These are phyloP conservation scores for Meredithiella fracta DNA, from an alignment of 2,329 filamentous ascomycete genomes.

Conservation along the genomic window DNA sequence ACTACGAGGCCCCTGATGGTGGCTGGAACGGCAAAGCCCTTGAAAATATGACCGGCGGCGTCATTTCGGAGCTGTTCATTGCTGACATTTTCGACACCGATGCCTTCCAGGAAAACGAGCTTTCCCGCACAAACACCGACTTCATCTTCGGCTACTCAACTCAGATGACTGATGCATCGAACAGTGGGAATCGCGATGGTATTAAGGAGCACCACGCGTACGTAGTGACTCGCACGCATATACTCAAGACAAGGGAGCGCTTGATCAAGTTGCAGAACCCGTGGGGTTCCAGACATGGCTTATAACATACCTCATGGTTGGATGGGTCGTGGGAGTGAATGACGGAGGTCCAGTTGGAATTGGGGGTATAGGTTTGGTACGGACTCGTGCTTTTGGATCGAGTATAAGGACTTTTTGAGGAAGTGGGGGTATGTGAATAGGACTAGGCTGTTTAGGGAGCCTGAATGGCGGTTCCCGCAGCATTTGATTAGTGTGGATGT, in stretches of 20 bases:
- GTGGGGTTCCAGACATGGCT: slow-evolving; percentile 35
- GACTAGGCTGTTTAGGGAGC: slow-evolving; percentile 42
- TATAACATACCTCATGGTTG: slow-evolving; percentile 44
- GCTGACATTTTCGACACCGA: slow-evolving; percentile 49
- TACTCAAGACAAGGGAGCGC: slow-evolving; percentile 32
- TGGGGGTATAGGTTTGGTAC: slow-evolving; percentile 41
- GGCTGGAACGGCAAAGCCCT: slow-evolving; percentile 50
- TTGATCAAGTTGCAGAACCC: slow-evolving; percentile 44
- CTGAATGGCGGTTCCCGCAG: slow-evolving; percentile 40
- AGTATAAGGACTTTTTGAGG: slow-evolving; percentile 43
- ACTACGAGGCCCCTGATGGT: slow-evolving; percentile 54
- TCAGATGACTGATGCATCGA: slow-evolving; percentile 25
- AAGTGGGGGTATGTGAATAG: slow-evolving; percentile 47
- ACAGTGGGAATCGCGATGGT: slow-evolving; percentile 34
- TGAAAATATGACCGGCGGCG: slow-evolving; percentile 44
- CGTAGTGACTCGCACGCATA: slow-evolving; percentile 27
- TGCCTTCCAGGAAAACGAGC: slow-evolving; percentile 59
- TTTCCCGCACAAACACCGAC: slow-evolving; percentile 61
- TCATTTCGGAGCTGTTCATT: slow-evolving; percentile 48
- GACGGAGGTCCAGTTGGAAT: slow-evolving; percentile 37
- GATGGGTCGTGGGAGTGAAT: slow-evolving; percentile 43
- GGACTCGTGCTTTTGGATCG: slow-evolving; percentile 50
- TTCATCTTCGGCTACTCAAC: slow-evolving; percentile 52
- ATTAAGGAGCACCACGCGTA: slow-evolving; percentile 45
- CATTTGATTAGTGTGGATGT: slow-evolving; percentile 47